Conservation (phyloP, 2,329 filamentous ascomycete species). For the Hymenoscyphus albidus region DNA sequence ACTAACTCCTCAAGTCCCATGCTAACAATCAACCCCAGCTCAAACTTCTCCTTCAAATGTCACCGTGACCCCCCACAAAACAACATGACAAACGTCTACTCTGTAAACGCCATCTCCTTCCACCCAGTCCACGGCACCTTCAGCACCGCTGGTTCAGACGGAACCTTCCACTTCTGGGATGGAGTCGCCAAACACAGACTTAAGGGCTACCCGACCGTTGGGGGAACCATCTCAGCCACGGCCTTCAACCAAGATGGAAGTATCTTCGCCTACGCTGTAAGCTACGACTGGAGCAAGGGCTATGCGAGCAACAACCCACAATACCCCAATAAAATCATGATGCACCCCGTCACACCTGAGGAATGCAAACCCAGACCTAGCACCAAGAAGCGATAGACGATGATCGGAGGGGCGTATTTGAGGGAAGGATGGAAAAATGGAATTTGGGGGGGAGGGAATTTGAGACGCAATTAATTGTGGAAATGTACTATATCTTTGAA, state of each 20-base stretch:
- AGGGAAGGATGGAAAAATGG: constrained; percentile 1
- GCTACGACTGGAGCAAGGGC: constrained; percentile 98
- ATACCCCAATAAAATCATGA: constrained; percentile 76
- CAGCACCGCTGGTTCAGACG: constrained; percentile 90
- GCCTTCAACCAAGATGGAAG: constrained; percentile 84
- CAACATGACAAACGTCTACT: constrained; percentile 83
- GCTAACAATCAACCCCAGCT: constrained; percentile 42
- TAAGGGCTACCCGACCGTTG: constrained; percentile 81
- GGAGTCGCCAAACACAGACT: constrained; percentile 85
- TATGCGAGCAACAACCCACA: constrained; percentile 77
- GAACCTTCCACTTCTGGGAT: constrained; percentile 97
- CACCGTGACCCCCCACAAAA: constrained; percentile 77
- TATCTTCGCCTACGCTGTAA: constrained; percentile 85
- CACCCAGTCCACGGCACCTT: constrained; percentile 97
- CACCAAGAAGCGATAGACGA: constrained; percentile 36
- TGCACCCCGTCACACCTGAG: constrained; percentile 69
- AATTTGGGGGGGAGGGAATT: not conserved
- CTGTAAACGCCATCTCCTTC: constrained; percentile 96
- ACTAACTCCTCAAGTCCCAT: not conserved
- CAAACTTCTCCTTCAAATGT: constrained; percentile 99
- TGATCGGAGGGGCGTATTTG: not conserved
- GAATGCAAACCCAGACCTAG: constrained; percentile 53
- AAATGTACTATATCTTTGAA: constrained; percentile 1
- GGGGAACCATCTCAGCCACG: constrained; percentile 83
- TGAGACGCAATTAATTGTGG: not conserved